phyloP scores from a whole-genome alignment of 257 asterid species.

The Salvia splendens region DNA sequence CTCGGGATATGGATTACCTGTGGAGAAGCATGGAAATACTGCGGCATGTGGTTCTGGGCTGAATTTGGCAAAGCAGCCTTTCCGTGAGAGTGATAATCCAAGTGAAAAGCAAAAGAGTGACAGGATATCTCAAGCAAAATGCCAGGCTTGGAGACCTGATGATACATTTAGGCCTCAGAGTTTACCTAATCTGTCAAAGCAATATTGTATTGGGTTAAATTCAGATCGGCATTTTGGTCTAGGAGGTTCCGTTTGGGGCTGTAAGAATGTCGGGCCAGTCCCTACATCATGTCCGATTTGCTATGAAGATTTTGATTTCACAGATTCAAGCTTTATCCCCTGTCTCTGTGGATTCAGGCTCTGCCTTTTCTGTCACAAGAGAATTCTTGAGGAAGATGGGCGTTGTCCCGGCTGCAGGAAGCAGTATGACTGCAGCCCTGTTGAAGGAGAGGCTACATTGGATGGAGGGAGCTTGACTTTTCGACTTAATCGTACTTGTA shows the following conservation, averaged over 20 bases:
- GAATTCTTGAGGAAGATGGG: conserved; percentile 83
- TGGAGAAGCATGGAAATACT: conserved; percentile 33
- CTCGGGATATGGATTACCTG: conserved; percentile 30
- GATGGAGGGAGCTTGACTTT: conserved; percentile 57
- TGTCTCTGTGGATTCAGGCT: conserved; percentile 92
- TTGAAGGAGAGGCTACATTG: conserved; percentile 55
- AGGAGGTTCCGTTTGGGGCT: conserved; percentile 57
- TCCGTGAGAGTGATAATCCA: conserved; percentile 24
- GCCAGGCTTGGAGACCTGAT: conserved; percentile 82
- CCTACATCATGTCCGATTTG: conserved; percentile 86
- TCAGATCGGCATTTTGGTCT: conserved; percentile 53
- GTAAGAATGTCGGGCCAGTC: conserved; percentile 44
- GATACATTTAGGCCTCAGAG: conserved; percentile 86
- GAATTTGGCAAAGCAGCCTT: conserved; percentile 24
- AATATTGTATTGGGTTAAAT: conserved; percentile 53
- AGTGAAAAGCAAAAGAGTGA: conserved; percentile 44
- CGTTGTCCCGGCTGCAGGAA: conserved; percentile 97
- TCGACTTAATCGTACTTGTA: conserved; percentile 63
- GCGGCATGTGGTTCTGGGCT: conserved; percentile 26
- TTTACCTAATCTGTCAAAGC: conserved; percentile 77
- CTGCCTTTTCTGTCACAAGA: conserved; percentile 96
- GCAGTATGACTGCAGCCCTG: conserved; percentile 49
- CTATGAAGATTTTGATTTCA: conserved; percentile 81
- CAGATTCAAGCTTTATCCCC: conserved; percentile 81
- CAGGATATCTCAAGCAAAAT: conserved; percentile 41